Conservation (phyloP, 2,329 filamentous ascomycete genomes). For the Diaporthe sp. region DNA sequence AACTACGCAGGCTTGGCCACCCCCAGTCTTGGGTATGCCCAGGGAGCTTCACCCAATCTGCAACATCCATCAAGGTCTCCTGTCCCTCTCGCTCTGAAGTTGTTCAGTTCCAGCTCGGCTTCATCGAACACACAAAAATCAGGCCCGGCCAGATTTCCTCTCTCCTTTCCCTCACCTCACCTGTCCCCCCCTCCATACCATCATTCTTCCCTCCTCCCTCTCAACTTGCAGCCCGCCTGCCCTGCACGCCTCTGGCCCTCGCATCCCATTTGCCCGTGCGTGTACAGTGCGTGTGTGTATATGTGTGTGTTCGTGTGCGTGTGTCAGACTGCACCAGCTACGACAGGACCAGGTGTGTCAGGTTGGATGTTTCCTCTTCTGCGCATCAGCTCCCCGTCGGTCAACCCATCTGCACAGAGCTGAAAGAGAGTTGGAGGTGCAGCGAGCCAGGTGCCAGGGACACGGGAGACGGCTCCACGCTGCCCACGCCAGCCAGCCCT, state of each 20-base stretch:
- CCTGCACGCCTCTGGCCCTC: conserved; percentile 21
- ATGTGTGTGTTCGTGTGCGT: not conserved
- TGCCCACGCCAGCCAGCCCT: conserved; percentile 19
- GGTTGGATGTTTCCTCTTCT: conserved; percentile 28
- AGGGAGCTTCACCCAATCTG: conserved; percentile 38
- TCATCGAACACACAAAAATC: conserved; percentile 35
- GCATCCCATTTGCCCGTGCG: conserved; percentile 16
- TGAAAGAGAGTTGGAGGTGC: conserved; percentile 35
- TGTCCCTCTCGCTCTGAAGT: conserved; percentile 34
- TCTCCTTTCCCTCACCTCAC: conserved; percentile 20
- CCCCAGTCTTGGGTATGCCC: conserved; percentile 28
- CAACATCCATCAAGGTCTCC: conserved; percentile 38
- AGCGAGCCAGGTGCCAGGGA: conserved; percentile 34
- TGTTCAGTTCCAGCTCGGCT: conserved; percentile 33
- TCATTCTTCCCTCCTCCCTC: conserved; percentile 1
- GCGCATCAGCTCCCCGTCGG: conserved; percentile 33
- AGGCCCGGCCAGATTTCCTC: conserved; percentile 25
- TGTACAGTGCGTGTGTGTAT: conserved; percentile 13
- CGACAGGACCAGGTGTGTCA: conserved; percentile 7
- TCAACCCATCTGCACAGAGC: conserved; percentile 27
- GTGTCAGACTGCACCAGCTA: conserved; percentile 16
- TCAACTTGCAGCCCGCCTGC: not conserved
- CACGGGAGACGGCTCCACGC: conserved; percentile 30
- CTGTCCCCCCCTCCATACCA: conserved; percentile 20
- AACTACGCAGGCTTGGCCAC: conserved; percentile 18